Conservation (phyloP, 169 alveolate genomes). For the Babesia ovata region DNA sequence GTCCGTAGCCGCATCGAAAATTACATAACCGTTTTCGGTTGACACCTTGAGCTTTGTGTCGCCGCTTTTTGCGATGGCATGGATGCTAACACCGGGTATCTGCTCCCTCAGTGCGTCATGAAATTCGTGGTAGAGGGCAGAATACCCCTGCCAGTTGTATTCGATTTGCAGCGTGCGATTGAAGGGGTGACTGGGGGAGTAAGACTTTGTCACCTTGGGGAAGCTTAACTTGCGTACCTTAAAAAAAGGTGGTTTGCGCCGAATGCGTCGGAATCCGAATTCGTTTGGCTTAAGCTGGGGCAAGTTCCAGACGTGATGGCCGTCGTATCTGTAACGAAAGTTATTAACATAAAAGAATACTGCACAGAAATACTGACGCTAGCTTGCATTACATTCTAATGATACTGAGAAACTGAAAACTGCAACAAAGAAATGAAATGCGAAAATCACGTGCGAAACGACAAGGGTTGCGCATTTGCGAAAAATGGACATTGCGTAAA, state of each 20-base stretch:
- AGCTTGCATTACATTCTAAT: not conserved
- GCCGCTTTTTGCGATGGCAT: constrained; percentile 9
- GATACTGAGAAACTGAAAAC: not conserved
- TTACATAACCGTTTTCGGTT: constrained; percentile 18
- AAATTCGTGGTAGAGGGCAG: constrained; percentile 38
- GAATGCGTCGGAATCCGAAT: constrained; percentile 64
- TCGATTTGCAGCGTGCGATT: constrained; percentile 44
- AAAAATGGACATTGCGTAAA: too few relatives aligned
- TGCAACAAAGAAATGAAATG: not conserved
- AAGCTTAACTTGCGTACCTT: constrained; percentile 35
- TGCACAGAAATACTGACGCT: not conserved
- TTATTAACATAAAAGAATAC: not conserved
- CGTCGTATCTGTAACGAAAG: constrained; percentile 36
- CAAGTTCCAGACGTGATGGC: constrained; percentile 61
- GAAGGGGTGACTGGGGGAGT: constrained; percentile 4
- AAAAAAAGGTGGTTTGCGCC: constrained; percentile 68
- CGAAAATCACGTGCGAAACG: not conserved
- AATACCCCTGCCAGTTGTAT: constrained; percentile 48
- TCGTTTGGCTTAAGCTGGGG: constrained; percentile 64
- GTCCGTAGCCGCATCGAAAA: constrained; percentile 31
- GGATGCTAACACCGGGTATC: constrained; percentile 29
- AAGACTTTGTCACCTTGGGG: constrained; percentile 34
- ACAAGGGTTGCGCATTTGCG: not conserved
- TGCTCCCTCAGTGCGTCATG: constrained; percentile 34
- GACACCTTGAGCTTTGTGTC: constrained; percentile 3